These are phyloP conservation scores for Chytriomyces confervae DNA, from an alignment of 192 early-diverging fungal species.

Conservation along the genomic window DNA sequence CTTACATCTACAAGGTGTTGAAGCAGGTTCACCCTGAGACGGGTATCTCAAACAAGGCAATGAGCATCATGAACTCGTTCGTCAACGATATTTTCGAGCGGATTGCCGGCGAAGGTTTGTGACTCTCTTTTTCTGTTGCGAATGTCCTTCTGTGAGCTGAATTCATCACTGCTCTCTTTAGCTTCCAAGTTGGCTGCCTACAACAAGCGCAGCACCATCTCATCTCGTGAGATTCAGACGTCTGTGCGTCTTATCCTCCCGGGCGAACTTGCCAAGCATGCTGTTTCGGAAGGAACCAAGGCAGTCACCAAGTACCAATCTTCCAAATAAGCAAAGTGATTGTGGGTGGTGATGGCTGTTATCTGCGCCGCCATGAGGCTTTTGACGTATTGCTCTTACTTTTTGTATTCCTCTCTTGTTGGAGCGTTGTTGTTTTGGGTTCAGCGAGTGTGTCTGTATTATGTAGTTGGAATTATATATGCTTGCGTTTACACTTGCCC, in stretches of 20 bases:
- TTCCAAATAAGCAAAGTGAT: constrained; percentile 57
- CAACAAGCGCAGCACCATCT: constrained; percentile 97
- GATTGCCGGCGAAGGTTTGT: constrained; percentile 70
- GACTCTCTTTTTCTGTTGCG: constrained; percentile 58
- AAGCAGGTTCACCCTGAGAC: constrained; percentile 99
- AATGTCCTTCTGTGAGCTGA: background rate
- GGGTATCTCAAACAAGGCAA: constrained; percentile 98
- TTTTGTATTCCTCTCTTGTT: background rate
- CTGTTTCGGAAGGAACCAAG: constrained; percentile 98
- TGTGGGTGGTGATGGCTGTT: too few species aligned
- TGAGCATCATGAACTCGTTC: constrained; percentile 97
- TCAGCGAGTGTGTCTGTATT: background rate
- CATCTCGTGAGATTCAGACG: constrained; percentile 94
- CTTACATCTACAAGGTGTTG: constrained; percentile 97
- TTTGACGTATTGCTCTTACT: too few species aligned
- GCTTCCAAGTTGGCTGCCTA: constrained; percentile 75
- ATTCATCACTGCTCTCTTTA: constrained; percentile 5
- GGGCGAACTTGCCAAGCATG: constrained; percentile 95
- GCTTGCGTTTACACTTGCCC: background rate
- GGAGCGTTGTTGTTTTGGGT: background rate
- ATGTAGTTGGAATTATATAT: background rate
- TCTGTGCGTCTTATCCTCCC: constrained; percentile 78
- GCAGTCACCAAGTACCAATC: constrained; percentile 96
- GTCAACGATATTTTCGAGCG: constrained; percentile 99
- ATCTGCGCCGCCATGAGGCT: too few species aligned